Evolutionary conservation across 768 basidiomycete species (phyloP).

Genomic region (Auriscalpium microsporum): DNA sequence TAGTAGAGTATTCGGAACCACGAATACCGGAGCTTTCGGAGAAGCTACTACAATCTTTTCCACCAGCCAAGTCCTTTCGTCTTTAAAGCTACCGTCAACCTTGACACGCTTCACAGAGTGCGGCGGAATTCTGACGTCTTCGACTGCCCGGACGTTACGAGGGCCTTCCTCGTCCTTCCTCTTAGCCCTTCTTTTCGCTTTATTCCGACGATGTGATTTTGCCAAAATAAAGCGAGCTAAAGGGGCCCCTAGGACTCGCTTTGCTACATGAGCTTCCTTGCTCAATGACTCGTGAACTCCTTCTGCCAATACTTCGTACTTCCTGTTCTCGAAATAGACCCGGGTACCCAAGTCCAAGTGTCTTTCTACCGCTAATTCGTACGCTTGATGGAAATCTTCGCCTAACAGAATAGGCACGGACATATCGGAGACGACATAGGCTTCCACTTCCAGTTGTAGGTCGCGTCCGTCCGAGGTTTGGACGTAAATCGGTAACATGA

Average conservation of each 20-base stretch:
- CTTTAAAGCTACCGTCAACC: neutral
- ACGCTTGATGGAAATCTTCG: constrained; percentile 24
- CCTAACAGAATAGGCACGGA: constrained; percentile 17
- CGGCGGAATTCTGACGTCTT: constrained; percentile 1
- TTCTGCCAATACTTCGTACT: neutral
- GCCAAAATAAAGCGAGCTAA: neutral
- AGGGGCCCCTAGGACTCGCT: neutral
- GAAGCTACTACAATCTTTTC: neutral
- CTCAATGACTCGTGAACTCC: neutral
- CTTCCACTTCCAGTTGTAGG: constrained; percentile 17
- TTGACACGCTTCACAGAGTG: neutral
- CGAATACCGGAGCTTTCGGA: neutral
- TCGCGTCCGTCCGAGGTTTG: constrained; percentile 18
- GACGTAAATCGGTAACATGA: constrained; percentile 18
- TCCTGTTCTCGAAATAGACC: neutral
- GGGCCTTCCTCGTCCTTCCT: neutral
- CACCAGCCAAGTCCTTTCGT: neutral
- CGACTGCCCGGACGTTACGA: neutral
- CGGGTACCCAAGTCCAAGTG: constrained; percentile 2
- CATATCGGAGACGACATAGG: constrained; percentile 18
- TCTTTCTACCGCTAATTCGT: constrained; percentile 22
- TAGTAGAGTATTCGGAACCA: neutral
- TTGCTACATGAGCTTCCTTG: neutral
- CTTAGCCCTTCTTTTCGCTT: neutral
- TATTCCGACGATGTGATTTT: neutral